Conservation (phyloP, 2,329 filamentous ascomycete species). For the Raffaelea arxii region DNA sequence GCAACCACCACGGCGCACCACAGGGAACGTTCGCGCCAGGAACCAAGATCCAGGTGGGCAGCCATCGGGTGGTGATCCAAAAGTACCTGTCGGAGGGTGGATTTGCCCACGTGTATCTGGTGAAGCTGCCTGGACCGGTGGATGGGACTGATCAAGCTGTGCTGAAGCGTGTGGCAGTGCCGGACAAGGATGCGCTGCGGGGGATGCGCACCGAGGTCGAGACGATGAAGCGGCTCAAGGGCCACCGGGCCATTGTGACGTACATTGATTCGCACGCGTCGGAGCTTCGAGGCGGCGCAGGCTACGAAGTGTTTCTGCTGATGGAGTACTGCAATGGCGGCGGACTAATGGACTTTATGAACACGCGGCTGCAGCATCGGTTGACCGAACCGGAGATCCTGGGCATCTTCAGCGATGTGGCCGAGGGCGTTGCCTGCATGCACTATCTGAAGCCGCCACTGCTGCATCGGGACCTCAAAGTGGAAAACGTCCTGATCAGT, state of each 20-base stretch:
- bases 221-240: slow-evolving; percentile 99
- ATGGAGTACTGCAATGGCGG: slow-evolving; percentile 98
- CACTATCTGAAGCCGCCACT: slow-evolving; percentile 94
- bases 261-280: slow-evolving; percentile 98
- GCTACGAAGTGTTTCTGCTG: slow-evolving; percentile 94
- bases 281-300: slow-evolving; percentile 71
- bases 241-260: slow-evolving; percentile 89
- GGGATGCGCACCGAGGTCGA: slow-evolving; percentile 98
- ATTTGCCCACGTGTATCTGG: slow-evolving; percentile 96
- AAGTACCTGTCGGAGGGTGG: slow-evolving; percentile 97
- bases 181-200: slow-evolving; percentile 86
- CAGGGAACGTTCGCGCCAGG: slow-evolving; percentile 84
- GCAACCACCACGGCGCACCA: slow-evolving; percentile 26
- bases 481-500: slow-evolving; percentile 93
- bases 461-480: slow-evolving; percentile 89
- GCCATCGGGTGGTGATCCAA: slow-evolving; percentile 86
- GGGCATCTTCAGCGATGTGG: slow-evolving; percentile 91
- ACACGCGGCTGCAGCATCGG: slow-evolving; percentile 89
- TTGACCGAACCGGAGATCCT: slow-evolving; percentile 96
- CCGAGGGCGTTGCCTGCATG: slow-evolving; percentile 96
- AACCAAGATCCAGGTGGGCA: slow-evolving; percentile 93
- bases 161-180: slow-evolving; percentile 89
- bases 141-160: slow-evolving; percentile 75
- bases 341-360: slow-evolving; percentile 98
- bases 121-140: slow-evolving; percentile 69